A percentile compares a stretch with the other conserved stretches of the same genome.
These are phyloP conservation scores for Didymella lethalis DNA, from an alignment of 2,329 filamentous ascomycete genomes.

Conservation along the genomic window DNA sequence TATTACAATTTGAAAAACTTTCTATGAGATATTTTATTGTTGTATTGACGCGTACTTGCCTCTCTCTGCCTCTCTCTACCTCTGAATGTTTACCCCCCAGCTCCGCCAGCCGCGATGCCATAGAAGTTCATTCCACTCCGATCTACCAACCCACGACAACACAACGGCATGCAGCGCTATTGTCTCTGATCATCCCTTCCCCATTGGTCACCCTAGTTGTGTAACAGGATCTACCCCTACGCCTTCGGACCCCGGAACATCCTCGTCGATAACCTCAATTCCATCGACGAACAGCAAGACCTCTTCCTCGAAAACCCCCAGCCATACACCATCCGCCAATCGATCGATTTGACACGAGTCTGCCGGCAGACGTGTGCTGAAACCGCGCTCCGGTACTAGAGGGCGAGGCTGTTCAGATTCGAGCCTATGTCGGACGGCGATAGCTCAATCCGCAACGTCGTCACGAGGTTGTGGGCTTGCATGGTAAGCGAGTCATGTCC, in stretches of 20 bases:
- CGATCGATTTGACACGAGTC: not conserved
- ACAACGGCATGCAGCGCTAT: not conserved
- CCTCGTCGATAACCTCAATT: not conserved
- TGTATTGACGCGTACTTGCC: too few species aligned
- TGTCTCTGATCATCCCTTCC: not conserved
- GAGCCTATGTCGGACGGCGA: not conserved
- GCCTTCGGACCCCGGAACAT: not conserved
- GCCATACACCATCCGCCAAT: not conserved
- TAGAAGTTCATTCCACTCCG: not conserved
- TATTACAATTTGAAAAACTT: too few species aligned
- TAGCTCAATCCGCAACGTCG: not conserved
- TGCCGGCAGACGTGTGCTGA: not conserved
- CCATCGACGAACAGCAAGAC: not conserved
- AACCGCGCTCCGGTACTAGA: not conserved
- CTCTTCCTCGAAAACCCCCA: not conserved
- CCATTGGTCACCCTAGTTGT: not conserved
- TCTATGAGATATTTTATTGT: too few species aligned
- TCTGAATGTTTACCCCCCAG: not conserved
- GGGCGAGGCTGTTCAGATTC: not conserved
- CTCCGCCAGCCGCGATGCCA: not conserved
- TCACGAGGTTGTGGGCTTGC: not conserved
- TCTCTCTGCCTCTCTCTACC: not conserved
- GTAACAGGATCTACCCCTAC: not conserved
- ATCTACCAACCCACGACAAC: not conserved
- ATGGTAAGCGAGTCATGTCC: slow-evolving; percentile 5